Evolutionary conservation across 2,329 filamentous ascomycete species (phyloP), one percentile per base, ranked within the genome.

Genomic region (Endocalyx cinctus): DNA sequence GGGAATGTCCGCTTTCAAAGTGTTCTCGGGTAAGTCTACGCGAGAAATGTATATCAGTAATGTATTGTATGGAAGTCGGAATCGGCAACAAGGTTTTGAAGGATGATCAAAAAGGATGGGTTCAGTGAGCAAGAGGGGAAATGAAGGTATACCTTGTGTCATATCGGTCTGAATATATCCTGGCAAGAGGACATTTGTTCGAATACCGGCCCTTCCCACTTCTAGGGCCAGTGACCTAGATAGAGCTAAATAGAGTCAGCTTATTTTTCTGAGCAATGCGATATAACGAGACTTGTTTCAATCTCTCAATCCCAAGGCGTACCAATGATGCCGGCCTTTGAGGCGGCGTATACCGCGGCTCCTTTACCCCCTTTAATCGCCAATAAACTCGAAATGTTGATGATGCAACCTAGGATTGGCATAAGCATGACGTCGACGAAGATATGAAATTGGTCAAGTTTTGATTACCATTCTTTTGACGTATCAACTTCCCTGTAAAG

Each of bases 111-210:
- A 27, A 37, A 25, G 25, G 34, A 30, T n/a, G n/a, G n/a, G n/a
- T n/a, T n/a, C n/a, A n/a, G n/a, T n/a, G n/a, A n/a, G n/a, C n/a
- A n/a, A n/a, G n/a, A n/a, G n/a, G n/a, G n/a, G n/a, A n/a, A n/a
- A n/a, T n/a, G n/a, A n/a, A n/a, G n/a, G 17, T 64, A 61, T 62
- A 89, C 85, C 67, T 55, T 73, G 62, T 46, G 83, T 87, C 86
- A 94, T 94, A 29, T 78, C 73, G 28, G 86, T 90, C 36, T 84
- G 69, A 46, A 94, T 81, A 65, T 90, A 94, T 6, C 87, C 87
- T 1, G 87, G 87, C 26, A 90, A 65, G 43, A 94, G 77, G 17
- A 82, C 82, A 62, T 94, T 94, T 29, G 86, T 82, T 18, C 88
- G 72, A 37, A 94, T 72, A 30, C 73, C 72, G 29, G 68, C 65